These are phyloP conservation scores for Penicillium sp. DNA, from an alignment of 2,329 filamentous ascomycete species.

Conservation along the genomic window DNA sequence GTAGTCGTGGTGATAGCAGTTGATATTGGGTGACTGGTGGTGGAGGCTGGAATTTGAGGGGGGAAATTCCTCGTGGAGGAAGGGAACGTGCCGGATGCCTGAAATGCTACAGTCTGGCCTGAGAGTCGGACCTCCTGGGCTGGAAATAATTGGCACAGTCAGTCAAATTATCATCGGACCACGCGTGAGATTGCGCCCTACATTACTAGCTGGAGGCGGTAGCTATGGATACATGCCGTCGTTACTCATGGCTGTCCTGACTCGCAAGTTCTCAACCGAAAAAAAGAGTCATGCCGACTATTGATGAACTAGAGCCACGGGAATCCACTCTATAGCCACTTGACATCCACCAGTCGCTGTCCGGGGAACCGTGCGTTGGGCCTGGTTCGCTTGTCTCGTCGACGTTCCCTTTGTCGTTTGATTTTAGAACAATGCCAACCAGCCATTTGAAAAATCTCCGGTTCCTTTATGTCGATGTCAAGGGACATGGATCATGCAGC, in stretches of 20 bases:
- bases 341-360: background rate
- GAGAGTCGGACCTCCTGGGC: background rate
- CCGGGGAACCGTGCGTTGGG: background rate
- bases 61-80: slow-evolving; percentile 30
- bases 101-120: background rate
- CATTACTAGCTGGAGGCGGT: too few relatives aligned
- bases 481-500: too few relatives aligned
- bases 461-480: too few relatives aligned
- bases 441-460: too few relatives aligned
- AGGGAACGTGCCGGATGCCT: slow-evolving; percentile 24
- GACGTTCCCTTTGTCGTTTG: background rate
- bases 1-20: background rate
- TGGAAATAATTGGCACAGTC: background rate
- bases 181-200: too few relatives aligned
- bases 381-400: background rate
- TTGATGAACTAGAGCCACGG: slow-evolving; percentile 3
- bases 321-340: slow-evolving; percentile 1
- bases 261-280: background rate
- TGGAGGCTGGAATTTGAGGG: slow-evolving; percentile 29
- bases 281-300: background rate
- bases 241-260: background rate
- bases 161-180: too few relatives aligned
- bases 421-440: background rate
- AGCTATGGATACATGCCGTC: too few relatives aligned
- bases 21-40: slow-evolving; percentile 7